Percentiles rank a stretch among this genome's conserved stretches.
These are phyloP conservation scores for Bertia moriformis DNA, from an alignment of 2,329 filamentous ascomycete genomes.

Conservation along the genomic window DNA sequence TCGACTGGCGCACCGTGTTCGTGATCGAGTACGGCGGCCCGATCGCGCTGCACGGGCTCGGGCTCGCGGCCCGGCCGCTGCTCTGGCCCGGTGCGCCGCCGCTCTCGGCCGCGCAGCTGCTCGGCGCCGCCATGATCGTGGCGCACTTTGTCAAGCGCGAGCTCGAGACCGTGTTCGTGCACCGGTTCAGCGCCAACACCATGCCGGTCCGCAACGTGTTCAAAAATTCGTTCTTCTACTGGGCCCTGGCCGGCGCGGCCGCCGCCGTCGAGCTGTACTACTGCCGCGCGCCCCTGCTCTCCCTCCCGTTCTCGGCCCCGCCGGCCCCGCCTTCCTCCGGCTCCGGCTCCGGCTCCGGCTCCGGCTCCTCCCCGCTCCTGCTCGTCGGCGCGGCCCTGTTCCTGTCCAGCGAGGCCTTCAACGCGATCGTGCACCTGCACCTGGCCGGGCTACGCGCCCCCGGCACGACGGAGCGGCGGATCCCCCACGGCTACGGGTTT, in stretches of 20 bases:
- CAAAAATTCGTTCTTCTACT: constrained; percentile 93
- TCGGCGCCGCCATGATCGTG: constrained; percentile 60
- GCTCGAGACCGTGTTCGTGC: constrained; percentile 82
- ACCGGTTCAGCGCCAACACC: constrained; percentile 86
- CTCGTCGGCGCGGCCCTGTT: not conserved
- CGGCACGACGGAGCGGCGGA: constrained; percentile 44
- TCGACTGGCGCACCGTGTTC: constrained; percentile 87
- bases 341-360: too few species aligned
- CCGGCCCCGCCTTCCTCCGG: too few species aligned
- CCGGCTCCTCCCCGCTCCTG: not conserved
- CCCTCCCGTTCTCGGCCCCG: constrained; percentile 7
- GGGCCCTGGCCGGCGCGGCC: constrained; percentile 64
- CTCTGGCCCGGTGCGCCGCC: constrained; percentile 40
- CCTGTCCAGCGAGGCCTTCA: not conserved
- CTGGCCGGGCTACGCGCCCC: constrained; percentile 42
- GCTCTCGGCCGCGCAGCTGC: constrained; percentile 55
- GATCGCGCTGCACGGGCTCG: constrained; percentile 68
- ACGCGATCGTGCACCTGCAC: constrained; percentile 33
- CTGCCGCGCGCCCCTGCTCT: too few species aligned
- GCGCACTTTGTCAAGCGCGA: constrained; percentile 91
- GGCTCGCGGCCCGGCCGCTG: constrained; percentile 59
- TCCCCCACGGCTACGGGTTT: constrained; percentile 49
- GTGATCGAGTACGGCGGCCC: constrained; percentile 90
- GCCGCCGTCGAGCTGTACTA: too few species aligned
- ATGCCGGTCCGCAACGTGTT: constrained; percentile 87